Percentiles rank a stretch among this genome's conserved stretches.
Conservation (phyloP, 1,284 basidiomycete species). For the Pascua guehoae region DNA sequence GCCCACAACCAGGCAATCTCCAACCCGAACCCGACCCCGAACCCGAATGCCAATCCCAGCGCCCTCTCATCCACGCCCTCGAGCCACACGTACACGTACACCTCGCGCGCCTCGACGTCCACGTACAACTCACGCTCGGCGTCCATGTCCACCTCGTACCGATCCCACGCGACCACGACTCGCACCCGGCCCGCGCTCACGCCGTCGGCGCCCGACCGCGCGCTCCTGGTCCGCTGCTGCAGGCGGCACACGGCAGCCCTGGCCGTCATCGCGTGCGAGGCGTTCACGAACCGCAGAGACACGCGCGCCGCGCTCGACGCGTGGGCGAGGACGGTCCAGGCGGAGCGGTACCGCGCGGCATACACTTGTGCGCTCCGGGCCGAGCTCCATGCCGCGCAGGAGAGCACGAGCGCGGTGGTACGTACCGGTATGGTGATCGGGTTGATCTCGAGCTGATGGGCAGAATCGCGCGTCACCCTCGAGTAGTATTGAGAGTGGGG, state of each 20-base stretch:
- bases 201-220: neutral
- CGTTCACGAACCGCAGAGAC: neutral
- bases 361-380: neutral
- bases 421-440: neutral
- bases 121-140: neutral
- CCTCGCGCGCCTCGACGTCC: neutral
- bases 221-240: neutral
- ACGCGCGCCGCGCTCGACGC: neutral
- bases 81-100: too few relatives aligned
- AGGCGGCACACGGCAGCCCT: slow-evolving; percentile 1
- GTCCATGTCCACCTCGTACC: too few relatives aligned
- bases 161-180: neutral
- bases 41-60: too few relatives aligned
- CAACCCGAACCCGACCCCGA: too few relatives aligned
- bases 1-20: too few relatives aligned
- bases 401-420: neutral
- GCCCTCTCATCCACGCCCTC: too few relatives aligned
- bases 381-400: neutral
- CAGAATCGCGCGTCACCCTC: too few relatives aligned
- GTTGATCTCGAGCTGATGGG: neutral
- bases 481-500: too few relatives aligned
- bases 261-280: neutral
- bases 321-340: neutral
- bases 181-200: neutral
- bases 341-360: neutral